phyloP scores from a whole-genome alignment of 1,284 basidiomycete species.

The Volvariella surrecta region DNA sequence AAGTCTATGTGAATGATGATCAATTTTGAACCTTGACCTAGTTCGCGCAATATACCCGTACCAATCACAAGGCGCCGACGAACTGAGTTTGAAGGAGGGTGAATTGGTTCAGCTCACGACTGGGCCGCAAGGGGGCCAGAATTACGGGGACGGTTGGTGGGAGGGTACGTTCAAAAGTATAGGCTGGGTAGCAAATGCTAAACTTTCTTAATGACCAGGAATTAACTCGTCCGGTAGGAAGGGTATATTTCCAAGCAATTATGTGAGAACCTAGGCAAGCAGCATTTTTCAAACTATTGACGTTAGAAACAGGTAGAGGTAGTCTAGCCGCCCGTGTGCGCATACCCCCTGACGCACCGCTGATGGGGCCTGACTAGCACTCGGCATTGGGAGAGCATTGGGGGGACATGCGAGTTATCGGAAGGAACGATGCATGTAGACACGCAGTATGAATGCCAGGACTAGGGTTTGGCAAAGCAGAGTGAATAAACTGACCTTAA shows the following conservation, averaged over 20 bases:
- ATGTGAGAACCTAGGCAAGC: conserved; percentile 42
- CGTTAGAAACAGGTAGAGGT: conserved; percentile 14
- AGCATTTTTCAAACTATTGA: not conserved
- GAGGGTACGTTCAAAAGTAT: conserved; percentile 49
- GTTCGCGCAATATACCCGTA: conserved; percentile 70
- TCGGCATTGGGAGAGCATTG: too few relatives aligned
- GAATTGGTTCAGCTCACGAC: conserved; percentile 55
- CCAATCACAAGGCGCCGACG: conserved; percentile 56
- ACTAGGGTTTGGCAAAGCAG: too few relatives aligned
- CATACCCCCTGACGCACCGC: too few relatives aligned
- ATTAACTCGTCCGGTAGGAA: conserved; percentile 50
- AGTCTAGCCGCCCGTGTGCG: not conserved
- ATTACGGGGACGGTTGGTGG: conserved; percentile 76
- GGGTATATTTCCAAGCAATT: conserved; percentile 80
- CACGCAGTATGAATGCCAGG: too few relatives aligned
- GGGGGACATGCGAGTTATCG: too few relatives aligned
- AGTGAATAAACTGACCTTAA: too few relatives aligned
- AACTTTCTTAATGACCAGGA: conserved; percentile 30
- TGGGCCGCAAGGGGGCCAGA: conserved; percentile 48
- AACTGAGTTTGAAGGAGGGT: conserved; percentile 57
- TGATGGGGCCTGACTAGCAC: too few relatives aligned
- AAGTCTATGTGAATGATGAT: not conserved
- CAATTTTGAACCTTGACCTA: conserved; percentile 18
- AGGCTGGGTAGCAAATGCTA: not conserved
- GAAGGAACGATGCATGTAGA: too few relatives aligned